Percentiles rank a stretch among this genome's conserved stretches.
phyloP scores from a whole-genome alignment of 106 monocot genomes.

The Amphibolis antarctica region DNA sequence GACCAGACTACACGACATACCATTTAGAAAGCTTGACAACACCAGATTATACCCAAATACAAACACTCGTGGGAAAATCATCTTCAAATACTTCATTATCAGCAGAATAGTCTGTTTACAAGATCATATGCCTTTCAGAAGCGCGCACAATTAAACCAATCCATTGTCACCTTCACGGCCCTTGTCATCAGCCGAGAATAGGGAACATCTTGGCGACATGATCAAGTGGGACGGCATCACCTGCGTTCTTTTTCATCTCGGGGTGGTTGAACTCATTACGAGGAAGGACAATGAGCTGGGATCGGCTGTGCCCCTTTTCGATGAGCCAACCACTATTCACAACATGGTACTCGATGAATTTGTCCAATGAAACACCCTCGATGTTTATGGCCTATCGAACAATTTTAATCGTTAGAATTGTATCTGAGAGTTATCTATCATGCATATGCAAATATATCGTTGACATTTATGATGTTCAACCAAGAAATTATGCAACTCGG shows the following conservation, averaged over 20 bases:
- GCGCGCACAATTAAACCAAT: too few species aligned
- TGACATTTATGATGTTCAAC: neutral
- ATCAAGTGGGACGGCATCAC: constrained; percentile 61
- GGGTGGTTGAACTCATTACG: constrained; percentile 83
- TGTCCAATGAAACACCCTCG: constrained; percentile 75
- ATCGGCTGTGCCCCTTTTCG: constrained; percentile 41
- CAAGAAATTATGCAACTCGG: too few species aligned
- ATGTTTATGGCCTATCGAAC: constrained; percentile 61
- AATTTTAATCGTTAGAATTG: neutral
- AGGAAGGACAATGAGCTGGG: constrained; percentile 57
- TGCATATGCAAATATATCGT: neutral
- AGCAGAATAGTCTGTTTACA: too few species aligned
- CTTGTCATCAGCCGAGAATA: constrained; percentile 39
- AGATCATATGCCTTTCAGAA: too few species aligned
- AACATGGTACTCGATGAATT: constrained; percentile 75
- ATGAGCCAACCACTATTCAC: constrained; percentile 75
- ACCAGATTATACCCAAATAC: too few species aligned
- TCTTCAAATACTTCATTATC: too few species aligned
- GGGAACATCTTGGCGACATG: constrained; percentile 79
- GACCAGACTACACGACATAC: too few species aligned
- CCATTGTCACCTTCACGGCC: too few species aligned
- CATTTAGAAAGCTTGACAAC: too few species aligned
- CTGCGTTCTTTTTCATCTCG: constrained; percentile 65
- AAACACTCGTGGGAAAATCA: too few species aligned
- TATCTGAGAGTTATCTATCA: neutral